These are phyloP conservation scores for Diaporthe nobilis DNA, from an alignment of 2,329 filamentous ascomycete genomes.

Conservation along the genomic window DNA sequence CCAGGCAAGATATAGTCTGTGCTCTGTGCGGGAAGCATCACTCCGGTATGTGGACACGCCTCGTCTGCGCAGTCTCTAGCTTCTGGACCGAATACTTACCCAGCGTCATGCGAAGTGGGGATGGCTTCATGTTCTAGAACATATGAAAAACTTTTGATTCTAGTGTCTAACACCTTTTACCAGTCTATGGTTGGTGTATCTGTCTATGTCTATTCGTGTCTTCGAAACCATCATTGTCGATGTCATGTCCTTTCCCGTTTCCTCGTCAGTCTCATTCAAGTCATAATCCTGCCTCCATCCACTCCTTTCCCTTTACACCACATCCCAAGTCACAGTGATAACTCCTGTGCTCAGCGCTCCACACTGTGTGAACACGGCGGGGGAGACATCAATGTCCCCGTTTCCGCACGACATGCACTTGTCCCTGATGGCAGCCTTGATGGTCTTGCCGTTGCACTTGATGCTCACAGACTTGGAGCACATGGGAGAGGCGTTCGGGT, in stretches of 20 bases:
- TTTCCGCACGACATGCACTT: conserved; percentile 33
- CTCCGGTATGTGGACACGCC: neutral
- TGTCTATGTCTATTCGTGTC: neutral
- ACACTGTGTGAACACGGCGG: conserved; percentile 31
- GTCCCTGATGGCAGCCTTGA: conserved; percentile 35
- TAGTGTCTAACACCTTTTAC: conserved; percentile 12
- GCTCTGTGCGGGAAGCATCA: neutral
- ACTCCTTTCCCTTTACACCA: neutral
- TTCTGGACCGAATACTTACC: neutral
- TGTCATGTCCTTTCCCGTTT: neutral
- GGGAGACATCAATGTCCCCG: conserved; percentile 34
- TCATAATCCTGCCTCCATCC: neutral
- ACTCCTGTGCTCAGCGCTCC: conserved; percentile 25
- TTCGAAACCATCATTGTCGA: neutral
- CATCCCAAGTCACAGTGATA: conserved; percentile 32
- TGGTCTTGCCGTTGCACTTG: conserved; percentile 32
- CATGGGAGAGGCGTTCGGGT: conserved; percentile 37
- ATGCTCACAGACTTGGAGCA: conserved; percentile 31
- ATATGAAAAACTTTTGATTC: conserved; percentile 22
- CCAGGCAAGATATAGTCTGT: too few species aligned
- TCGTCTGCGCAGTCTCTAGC: too few species aligned
- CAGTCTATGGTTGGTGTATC: conserved; percentile 17
- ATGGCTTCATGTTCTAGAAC: neutral
- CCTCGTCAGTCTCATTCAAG: neutral
- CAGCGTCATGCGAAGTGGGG: neutral